Percentiles rank a stretch among this genome's conserved stretches.
Evolutionary conservation across 2,329 filamentous ascomycete genomes (phyloP).

Genomic region (Ceratocystis papillata): DNA sequence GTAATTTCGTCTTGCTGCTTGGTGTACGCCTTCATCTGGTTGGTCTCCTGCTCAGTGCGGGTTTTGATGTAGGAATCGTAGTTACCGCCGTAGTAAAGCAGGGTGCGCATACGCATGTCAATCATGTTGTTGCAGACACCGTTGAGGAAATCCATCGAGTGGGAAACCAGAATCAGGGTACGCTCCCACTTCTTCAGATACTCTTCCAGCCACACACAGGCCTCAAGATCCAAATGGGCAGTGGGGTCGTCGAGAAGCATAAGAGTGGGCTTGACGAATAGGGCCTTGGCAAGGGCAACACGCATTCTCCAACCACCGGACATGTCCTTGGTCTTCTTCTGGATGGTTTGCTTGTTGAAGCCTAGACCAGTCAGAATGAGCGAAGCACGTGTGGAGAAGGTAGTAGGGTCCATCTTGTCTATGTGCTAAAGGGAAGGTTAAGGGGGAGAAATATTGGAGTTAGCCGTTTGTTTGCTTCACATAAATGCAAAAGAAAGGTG

Average conservation of each 20-base stretch:
- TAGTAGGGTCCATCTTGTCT: conserved; percentile 97
- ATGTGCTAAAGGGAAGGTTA: conserved; percentile 57
- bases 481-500: conserved; percentile 12
- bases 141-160: conserved; percentile 98
- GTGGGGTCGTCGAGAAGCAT: conserved; percentile 96
- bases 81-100: conserved; percentile 98
- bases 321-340: conserved; percentile 99
- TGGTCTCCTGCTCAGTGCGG: conserved; percentile 82
- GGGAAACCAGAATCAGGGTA: conserved; percentile 89
- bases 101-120: conserved; percentile 82
- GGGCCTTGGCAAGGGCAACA: conserved; percentile 90
- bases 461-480: conserved; percentile 22
- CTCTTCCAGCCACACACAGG: conserved; percentile 99
- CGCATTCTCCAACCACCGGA: conserved; percentile 99
- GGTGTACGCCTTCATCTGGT: conserved; percentile 97
- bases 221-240: conserved; percentile 97
- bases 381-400: conserved; percentile 88
- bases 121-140: conserved; percentile 98
- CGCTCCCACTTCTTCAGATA: conserved; percentile 99
- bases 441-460: conserved; percentile 24
- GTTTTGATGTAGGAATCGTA: conserved; percentile 98
- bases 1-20: conserved; percentile 99
- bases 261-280: conserved; percentile 95
- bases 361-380: conserved; percentile 96
- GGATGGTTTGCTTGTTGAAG: conserved; percentile 95